Conservation (phyloP, 495 filamentous ascomycete species). For the Ramalina intermedia region DNA sequence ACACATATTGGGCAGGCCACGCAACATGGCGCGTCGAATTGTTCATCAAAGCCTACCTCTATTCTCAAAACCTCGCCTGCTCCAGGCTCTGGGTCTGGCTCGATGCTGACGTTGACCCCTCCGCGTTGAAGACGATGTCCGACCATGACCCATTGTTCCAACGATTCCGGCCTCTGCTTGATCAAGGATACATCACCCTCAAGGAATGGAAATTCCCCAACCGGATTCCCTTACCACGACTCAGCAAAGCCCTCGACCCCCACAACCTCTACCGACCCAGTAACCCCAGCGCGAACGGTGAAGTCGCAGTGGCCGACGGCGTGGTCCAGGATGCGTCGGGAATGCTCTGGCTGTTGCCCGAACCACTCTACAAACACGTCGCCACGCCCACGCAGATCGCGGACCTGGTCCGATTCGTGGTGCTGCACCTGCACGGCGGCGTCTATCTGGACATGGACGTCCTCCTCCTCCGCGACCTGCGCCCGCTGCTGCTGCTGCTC, state of each 20-base stretch:
- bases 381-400: slow-evolving; percentile 25
- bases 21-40: slow-evolving; percentile 43
- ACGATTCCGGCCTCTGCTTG: slow-evolving; percentile 37
- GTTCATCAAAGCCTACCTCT: slow-evolving; percentile 42
- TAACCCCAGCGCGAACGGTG: slow-evolving; percentile 36
- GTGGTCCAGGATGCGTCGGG: slow-evolving; percentile 44
- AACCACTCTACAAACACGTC: slow-evolving; percentile 10
- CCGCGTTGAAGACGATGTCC: slow-evolving; percentile 34
- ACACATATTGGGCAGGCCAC: slow-evolving; percentile 44
- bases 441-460: slow-evolving; percentile 46
- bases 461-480: slow-evolving; percentile 40
- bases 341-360: slow-evolving; percentile 5
- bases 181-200: slow-evolving; percentile 36
- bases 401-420: slow-evolving; percentile 38
- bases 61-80: slow-evolving; percentile 42
- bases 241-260: background rate
- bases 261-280: background rate
- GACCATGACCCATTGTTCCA: slow-evolving; percentile 33
- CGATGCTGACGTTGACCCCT: slow-evolving; percentile 33
- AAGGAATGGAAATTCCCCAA: slow-evolving; percentile 39
- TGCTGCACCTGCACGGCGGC: slow-evolving; percentile 40
- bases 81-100: slow-evolving; percentile 39
- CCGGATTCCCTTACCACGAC: slow-evolving; percentile 32
- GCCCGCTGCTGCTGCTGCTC: slow-evolving; percentile 35
- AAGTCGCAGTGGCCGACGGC: slow-evolving; percentile 41